Percentiles rank a stretch among this genome's conserved stretches.
These are phyloP conservation scores for Boletus smithii DNA, from an alignment of 1,284 basidiomycete species.

Conservation along the genomic window DNA sequence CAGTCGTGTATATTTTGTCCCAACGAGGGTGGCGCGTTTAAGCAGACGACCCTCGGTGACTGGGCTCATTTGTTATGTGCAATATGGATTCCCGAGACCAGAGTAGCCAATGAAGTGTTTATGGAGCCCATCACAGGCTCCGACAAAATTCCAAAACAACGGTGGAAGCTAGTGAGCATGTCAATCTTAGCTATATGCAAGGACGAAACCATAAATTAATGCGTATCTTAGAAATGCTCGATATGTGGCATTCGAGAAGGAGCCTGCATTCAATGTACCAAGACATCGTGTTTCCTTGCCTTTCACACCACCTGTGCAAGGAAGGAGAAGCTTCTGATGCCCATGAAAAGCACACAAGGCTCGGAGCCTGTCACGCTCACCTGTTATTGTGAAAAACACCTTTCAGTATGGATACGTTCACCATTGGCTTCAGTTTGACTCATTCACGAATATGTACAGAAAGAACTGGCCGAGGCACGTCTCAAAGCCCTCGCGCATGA, in stretches of 20 bases:
- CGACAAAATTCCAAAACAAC: slow-evolving; percentile 83
- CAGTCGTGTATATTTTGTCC: slow-evolving; percentile 94
- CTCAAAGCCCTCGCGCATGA: slow-evolving; percentile 54
- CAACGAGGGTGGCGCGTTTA: slow-evolving; percentile 97
- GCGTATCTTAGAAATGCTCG: slow-evolving; percentile 65
- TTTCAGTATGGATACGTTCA: slow-evolving; percentile 59
- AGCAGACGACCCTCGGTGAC: slow-evolving; percentile 89
- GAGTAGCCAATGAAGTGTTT: slow-evolving; percentile 92
- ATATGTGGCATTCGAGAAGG: slow-evolving; percentile 82
- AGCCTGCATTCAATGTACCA: slow-evolving; percentile 97
- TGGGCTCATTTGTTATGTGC: slow-evolving; percentile 98
- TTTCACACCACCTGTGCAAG: slow-evolving; percentile 96
- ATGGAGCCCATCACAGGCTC: slow-evolving; percentile 98
- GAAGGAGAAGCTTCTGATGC: slow-evolving; percentile 76
- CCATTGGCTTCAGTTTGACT: slow-evolving; percentile 2
- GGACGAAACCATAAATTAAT: slow-evolving; percentile 10
- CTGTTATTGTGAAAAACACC: slow-evolving; percentile 85
- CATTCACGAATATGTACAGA: slow-evolving; percentile 37
- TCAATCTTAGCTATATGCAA: slow-evolving; percentile 1
- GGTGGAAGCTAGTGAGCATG: slow-evolving; percentile 86
- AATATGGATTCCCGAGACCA: slow-evolving; percentile 96
- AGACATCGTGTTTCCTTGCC: slow-evolving; percentile 86
- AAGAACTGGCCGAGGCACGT: slow-evolving; percentile 64
- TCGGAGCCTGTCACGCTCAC: slow-evolving; percentile 67
- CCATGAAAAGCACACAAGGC: slow-evolving; percentile 83